phyloP scores from a whole-genome alignment of 192 early-diverging fungal species.

The Endogone sp. region DNA sequence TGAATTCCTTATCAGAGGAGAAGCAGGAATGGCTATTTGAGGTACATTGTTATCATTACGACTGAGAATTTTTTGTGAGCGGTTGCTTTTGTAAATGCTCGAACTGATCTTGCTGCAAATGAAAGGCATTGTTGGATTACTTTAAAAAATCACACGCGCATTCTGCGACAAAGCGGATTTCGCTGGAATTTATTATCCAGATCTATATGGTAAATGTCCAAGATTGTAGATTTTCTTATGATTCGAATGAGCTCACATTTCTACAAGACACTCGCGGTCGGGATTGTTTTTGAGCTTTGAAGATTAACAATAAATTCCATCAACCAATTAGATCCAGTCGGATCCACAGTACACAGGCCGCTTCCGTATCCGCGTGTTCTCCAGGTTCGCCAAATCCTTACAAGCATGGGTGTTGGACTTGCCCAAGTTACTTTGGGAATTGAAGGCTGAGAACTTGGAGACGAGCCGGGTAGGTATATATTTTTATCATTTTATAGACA shows the following conservation, averaged over 20 bases:
- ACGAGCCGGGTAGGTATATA: conserved; percentile 31
- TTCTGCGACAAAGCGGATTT: conserved; percentile 26
- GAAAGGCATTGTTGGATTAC: conserved; percentile 25
- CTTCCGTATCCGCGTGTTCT: conserved; percentile 19
- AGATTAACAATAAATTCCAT: too few relatives aligned
- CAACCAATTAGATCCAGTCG: conserved; percentile 25
- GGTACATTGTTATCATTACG: conserved; percentile 22
- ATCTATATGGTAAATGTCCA: conserved; percentile 17
- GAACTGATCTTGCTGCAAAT: conserved; percentile 4
- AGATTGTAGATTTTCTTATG: too few relatives aligned
- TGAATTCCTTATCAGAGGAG: conserved; percentile 38
- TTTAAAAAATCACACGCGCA: conserved; percentile 19
- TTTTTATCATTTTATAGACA: neutral
- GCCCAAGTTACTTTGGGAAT: conserved; percentile 48
- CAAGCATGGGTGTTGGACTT: conserved; percentile 34
- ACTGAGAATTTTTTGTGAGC: conserved; percentile 24
- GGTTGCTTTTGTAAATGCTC: too few relatives aligned
- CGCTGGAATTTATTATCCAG: conserved; percentile 21
- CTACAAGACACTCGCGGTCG: too few relatives aligned
- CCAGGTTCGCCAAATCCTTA: conserved; percentile 18
- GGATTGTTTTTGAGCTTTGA: neutral
- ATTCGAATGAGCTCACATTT: conserved; percentile 1
- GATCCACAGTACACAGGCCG: conserved; percentile 33
- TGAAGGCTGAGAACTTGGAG: conserved; percentile 39
- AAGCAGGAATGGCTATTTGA: conserved; percentile 28